Evolutionary conservation across 495 filamentous ascomycete species (phyloP), one percentile per base, ranked within the genome.

Genomic region (Talaromyces wortmannii): DNA sequence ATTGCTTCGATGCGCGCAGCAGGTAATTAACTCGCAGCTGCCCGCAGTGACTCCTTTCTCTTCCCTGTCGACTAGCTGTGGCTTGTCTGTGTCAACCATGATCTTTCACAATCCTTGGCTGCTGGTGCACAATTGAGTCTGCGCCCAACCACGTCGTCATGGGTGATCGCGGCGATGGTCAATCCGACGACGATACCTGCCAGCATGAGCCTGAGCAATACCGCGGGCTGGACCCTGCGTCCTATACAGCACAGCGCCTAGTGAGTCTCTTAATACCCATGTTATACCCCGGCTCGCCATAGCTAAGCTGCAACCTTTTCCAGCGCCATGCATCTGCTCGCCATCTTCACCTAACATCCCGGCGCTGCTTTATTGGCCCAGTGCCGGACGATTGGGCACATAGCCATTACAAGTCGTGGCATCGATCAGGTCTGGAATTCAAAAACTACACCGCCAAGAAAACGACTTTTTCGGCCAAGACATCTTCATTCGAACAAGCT

Each of bases 301-400:
- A 6, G 43, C 52, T 53, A 53, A 53, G n/a, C 40, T 45, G 30
- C 40, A 13, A 32, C 15, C 13, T 49, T 47, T 7, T 8, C 56
- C 57, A 86, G 83, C 73, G 78, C 60, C 80, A 88, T 74, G 78
- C 83, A 30, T 83, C 78, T 48, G 76, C 84, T 16, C 73, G 79
- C 47, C 84, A 88, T 60, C 62, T 88, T 31, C 76, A 87, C 62
- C 68, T 84, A 57, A 88, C 84, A 7, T 80, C 76, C 43, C 72
- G 82, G 29, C 76, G 84, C 33, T 80, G 78, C 62, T 88, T 88
- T 65, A 85, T 88, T 58, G 84, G 84, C 7, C 84, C 84, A 17
- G 83, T 88, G 36, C 84, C 84, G 5, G 78, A 82, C 58, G 84
- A 83, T 50, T 88, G 84, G 84, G 71, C 86, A 48, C 83, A 84